These are phyloP conservation scores for Fusarium irregulare DNA, from an alignment of 2,329 filamentous ascomycete species.

Conservation along the genomic window DNA sequence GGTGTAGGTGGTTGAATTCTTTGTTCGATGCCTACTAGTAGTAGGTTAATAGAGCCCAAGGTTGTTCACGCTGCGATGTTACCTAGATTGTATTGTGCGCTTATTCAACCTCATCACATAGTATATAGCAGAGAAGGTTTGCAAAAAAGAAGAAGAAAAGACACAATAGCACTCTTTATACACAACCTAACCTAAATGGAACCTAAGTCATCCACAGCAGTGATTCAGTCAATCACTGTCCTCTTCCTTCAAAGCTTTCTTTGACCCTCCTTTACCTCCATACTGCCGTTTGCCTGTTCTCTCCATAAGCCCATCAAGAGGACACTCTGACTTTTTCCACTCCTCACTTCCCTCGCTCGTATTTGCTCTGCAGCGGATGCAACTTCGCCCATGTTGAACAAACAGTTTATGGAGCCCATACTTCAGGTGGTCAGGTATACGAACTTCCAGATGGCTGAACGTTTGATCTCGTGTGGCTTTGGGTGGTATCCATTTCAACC, in stretches of 20 bases:
- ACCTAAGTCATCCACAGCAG: neutral
- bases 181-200: neutral
- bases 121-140: neutral
- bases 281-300: constrained; percentile 41
- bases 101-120: neutral
- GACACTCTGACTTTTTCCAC: constrained; percentile 40
- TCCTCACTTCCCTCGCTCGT: constrained; percentile 46
- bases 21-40: neutral
- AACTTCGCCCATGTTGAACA: constrained; percentile 44
- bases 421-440: constrained; percentile 43
- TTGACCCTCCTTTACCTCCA: constrained; percentile 29
- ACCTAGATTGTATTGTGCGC: neutral
- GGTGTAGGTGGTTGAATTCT: neutral
- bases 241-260: constrained; percentile 36
- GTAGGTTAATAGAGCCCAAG: neutral
- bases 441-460: constrained; percentile 45
- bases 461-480: constrained; percentile 45
- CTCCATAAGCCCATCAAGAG: constrained; percentile 42
- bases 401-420: constrained; percentile 46
- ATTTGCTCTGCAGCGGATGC: constrained; percentile 44
- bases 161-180: neutral
- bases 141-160: constrained; percentile 5
- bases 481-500: constrained; percentile 45
- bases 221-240: constrained; percentile 24
- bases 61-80: neutral